A percentile compares a stretch with the other conserved stretches of the same genome.
Evolutionary conservation across 768 basidiomycete genomes (phyloP).

Genomic region (Suillus sp.): DNA sequence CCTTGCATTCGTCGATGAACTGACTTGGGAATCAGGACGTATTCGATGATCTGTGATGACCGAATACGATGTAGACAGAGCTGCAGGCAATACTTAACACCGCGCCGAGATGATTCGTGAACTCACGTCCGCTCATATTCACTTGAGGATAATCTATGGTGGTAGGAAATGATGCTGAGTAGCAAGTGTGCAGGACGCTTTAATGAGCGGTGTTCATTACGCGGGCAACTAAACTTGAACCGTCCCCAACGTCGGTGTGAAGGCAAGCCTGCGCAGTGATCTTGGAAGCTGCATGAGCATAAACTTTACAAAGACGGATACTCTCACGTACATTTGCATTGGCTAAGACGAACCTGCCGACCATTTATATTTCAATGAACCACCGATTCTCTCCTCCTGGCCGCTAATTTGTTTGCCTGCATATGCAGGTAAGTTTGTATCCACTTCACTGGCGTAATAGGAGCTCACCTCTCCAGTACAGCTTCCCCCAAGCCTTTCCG

Average conservation of each 20-base stretch:
- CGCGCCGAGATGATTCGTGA: constrained; percentile 95
- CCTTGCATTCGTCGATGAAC: not conserved
- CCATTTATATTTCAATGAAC: constrained; percentile 79
- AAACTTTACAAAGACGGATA: not conserved
- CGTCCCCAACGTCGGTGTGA: not conserved
- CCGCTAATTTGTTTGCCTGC: constrained; percentile 63
- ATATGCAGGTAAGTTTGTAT: not conserved
- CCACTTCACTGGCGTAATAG: not conserved
- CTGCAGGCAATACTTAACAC: constrained; percentile 47
- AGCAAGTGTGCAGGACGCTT: not conserved
- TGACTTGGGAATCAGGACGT: not conserved
- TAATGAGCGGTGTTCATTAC: not conserved
- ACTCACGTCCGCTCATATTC: constrained; percentile 78
- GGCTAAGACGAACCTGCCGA: constrained; percentile 51
- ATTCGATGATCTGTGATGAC: not conserved
- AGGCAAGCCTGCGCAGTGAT: not conserved
- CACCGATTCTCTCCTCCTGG: constrained; percentile 64
- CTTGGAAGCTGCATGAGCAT: not conserved
- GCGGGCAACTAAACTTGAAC: constrained; percentile 2
- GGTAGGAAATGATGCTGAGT: not conserved
- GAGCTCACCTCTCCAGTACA: constrained; percentile 76
- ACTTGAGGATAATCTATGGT: not conserved
- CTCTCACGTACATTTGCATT: constrained; percentile 2
- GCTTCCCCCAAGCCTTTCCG: constrained; percentile 81
- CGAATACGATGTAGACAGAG: not conserved